Evolutionary conservation across 768 basidiomycete genomes (phyloP).

Genomic region (Tylopilus sp.): DNA sequence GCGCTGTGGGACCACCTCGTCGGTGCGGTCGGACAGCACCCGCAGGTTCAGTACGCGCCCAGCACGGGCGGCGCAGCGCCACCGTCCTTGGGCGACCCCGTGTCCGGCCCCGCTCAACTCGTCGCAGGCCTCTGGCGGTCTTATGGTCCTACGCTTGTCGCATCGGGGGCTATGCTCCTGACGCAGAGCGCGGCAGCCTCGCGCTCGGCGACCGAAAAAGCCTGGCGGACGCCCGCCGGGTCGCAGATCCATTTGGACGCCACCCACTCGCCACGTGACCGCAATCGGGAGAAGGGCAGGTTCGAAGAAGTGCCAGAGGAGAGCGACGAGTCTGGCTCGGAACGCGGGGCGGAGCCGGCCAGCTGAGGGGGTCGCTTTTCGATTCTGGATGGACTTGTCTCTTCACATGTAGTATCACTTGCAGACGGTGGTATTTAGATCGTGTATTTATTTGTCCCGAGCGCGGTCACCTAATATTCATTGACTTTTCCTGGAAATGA

Average conservation of each 20-base stretch:
- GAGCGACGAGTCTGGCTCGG: slow-evolving; percentile 43
- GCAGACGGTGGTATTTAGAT: slow-evolving; percentile 5
- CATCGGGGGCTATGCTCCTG: slow-evolving; percentile 62
- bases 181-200: slow-evolving; percentile 48
- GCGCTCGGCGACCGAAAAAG: slow-evolving; percentile 24
- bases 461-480: too few species aligned
- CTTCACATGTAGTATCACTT: slow-evolving; percentile 4
- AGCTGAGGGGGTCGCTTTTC: slow-evolving; percentile 30
- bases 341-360: slow-evolving; percentile 29
- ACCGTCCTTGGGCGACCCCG: slow-evolving; percentile 49
- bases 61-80: slow-evolving; percentile 28
- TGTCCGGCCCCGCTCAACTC: slow-evolving; percentile 63
- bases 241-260: slow-evolving; percentile 30
- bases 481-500: background rate
- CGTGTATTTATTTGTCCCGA: slow-evolving; percentile 1
- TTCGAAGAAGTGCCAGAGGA: slow-evolving; percentile 74
- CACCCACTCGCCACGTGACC: slow-evolving; percentile 38
- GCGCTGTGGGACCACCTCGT: slow-evolving; percentile 65
- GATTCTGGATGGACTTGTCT: too few species aligned
- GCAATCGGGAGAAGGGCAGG: slow-evolving; percentile 43
- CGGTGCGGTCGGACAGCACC: slow-evolving; percentile 45
- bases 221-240: slow-evolving; percentile 28
- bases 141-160: slow-evolving; percentile 71
- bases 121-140: slow-evolving; percentile 69
- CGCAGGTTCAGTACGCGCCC: slow-evolving; percentile 21